Evolutionary conservation across 371 early-diverging fungal genomes (phyloP), one percentile per base, ranked within the genome.

Genomic region (Batkoa obscura): DNA sequence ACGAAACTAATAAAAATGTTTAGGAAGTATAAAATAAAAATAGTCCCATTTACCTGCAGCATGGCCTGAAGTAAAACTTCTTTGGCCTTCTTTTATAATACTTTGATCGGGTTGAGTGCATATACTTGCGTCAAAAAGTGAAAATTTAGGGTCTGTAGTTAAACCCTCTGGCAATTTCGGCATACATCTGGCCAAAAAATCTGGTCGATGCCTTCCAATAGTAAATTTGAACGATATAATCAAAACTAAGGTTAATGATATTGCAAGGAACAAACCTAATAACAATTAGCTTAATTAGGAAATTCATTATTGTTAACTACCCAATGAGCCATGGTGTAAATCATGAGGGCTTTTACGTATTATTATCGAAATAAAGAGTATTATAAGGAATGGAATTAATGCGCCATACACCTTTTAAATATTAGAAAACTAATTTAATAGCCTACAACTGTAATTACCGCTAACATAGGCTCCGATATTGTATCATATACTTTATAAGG

Each of bases 61-160:
- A 68, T 97, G 97, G 1, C 98, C 98, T 15, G 91, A 90, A 36
- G 90, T 88, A 62, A 94, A 97, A 59, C 84, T 81, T 64, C 81
- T 83, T 65, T 86, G 79, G 2, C 90, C 95, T 50, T 94, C 90
- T 31, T 62, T 64, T 51, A 89, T 67, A 8, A 80, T 57, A 23
- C 63, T 62, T 8, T 60, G 33, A 55, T 70, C 65, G 0, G 65
- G 67, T 32, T 69, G 68, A 2, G 78, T 77, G 56, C 88, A 87
- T 34, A 87, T 72, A 0, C 68, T 65, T 0, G 72, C 67, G n/a
- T n/a, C n/a, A n/a, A n/a, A n/a, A n/a, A n/a, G n/a, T n/a, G n/a
- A n/a, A n/a, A n/a, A n/a, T n/a, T n/a, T n/a, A n/a, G n/a, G n/a
- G n/a, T n/a, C n/a, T 37, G 73, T 75, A 48, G 76, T 72, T 49